Evolutionary conservation across 495 filamentous ascomycete genomes (phyloP).

Genomic region (Bryoglossum gracile): DNA sequence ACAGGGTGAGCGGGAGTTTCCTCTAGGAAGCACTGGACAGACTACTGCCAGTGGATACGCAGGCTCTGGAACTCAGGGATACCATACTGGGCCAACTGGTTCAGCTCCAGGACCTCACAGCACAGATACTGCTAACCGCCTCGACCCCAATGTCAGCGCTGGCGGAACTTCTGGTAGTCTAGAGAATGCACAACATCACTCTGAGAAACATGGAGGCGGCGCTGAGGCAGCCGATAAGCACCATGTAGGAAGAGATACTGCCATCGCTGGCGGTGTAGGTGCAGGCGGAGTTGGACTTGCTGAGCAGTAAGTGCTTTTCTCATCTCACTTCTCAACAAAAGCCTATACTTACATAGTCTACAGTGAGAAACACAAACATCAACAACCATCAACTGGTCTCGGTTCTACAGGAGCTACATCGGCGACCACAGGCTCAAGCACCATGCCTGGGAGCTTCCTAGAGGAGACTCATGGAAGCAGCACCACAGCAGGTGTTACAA

Average conservation of each 20-base stretch:
- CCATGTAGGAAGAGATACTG: conserved; percentile 1
- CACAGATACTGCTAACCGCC: conserved; percentile 10
- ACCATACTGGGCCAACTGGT: conserved; percentile 3
- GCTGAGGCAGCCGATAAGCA: conserved; percentile 9
- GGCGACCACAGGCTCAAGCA: not conserved
- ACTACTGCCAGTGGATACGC: not conserved
- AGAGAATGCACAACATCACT: conserved; percentile 6
- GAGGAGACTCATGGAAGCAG: not conserved
- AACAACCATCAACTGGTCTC: no score
- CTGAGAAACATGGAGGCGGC: conserved; percentile 6
- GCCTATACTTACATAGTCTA: not conserved
- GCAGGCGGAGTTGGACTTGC: not conserved
- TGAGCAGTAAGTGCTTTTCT: conserved; percentile 1
- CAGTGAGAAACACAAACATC: conserved; percentile 3
- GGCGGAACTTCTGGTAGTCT: not conserved
- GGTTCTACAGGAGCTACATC: no score
- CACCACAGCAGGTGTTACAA: not conserved
- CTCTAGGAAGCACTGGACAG: no score
- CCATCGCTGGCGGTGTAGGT: not conserved
- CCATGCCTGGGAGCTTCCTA: not conserved
- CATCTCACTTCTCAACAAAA: not conserved
- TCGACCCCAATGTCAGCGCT: conserved; percentile 11
- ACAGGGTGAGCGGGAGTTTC: not conserved
- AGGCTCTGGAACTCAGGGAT: not conserved
- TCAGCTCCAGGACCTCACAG: conserved; percentile 6